Evolutionary conservation across 1,284 basidiomycete genomes (phyloP), one percentile per base, ranked within the genome.

Genomic region (Pseudozyma sp.): DNA sequence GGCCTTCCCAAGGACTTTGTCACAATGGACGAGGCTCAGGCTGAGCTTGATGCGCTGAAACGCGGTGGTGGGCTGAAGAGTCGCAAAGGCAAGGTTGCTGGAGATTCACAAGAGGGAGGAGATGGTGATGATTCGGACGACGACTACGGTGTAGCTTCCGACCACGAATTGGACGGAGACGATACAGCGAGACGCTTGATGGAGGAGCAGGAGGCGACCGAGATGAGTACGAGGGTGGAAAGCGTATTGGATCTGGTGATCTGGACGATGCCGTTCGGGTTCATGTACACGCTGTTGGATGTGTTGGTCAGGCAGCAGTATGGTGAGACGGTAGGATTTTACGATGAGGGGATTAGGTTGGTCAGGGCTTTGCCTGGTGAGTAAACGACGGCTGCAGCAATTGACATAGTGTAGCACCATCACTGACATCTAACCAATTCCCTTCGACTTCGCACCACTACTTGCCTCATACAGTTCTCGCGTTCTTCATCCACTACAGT

Each of bases 281-380:
- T 83, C 58, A 50, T 82, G 40, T 85, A 73, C 44, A 69, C 81
- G 48, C 53, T 85, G 49, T 48, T 85, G 50, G 81, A 82, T 58
- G 69, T 85, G 21, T 63, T 84, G 42, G 80, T 84, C 16, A 67
- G 81, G 51, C 81, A 85, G 68, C 83, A 85, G 67, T 85, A 85
- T 49, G 75, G 77, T 13, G 65, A 77, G 59, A 79, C 80, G 2
- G 70, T 77, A 0, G 72, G 75, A 5, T 31, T 73, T 5, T 12
- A 52, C 5, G 64, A 70, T 47, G 78, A 84, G 50, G 38, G 57
- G 4, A 53, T 43, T 13, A 64, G 78, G 34, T 35, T 83, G 50
- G 14, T 61, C 8, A 45, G 56, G 6, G 74, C 75, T 31, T 45
- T 82, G 16, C 83, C 83, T 5, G 53, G 80, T 82, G 65, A 59